Evolutionary conservation across 179 eudicot genomes (phyloP), one percentile per base, ranked within the genome.

Genomic region (Beta corolliflora): DNA sequence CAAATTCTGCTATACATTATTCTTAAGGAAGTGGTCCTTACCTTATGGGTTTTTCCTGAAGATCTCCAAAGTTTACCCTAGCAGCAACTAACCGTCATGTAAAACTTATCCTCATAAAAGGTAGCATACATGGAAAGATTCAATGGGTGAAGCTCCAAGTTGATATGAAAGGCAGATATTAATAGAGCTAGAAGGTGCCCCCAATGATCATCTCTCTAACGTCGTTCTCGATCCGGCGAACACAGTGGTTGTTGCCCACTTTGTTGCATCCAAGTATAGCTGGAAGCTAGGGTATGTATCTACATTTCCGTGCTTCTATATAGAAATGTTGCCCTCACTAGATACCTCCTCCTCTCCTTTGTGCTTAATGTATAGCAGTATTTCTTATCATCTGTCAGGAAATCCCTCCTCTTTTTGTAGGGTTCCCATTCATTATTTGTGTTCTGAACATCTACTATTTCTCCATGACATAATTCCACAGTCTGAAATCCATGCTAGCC

Each of bases 71-170:
- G 81, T 94, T 94, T 0, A 97, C 91, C 79, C 98, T 86, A 18
- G 94, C 93, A 41, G 98, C 92, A 58, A 93, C 97, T n/a, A n/a
- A n/a, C n/a, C 84, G 91, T 91, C 77, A 94, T 55, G 86, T 92
- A 97, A 80, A 90, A 97, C 15, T 81, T 73, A 81, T 94, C 94
- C 85, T 97, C 99, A 70, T 67, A 97, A 83, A 94, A 97, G 0
- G 98, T 97, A 60, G 98, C 97, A 72, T 96, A 96, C 97, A 94
- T 93, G 2, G 99, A 31, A 96, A n/a, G n/a, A n/a, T n/a, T n/a
- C n/a, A n/a, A n/a, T n/a, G n/a, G n/a, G n/a, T n/a, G n/a, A n/a
- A n/a, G 89, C 89, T 96, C 99, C 18, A 96, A 0, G 99, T 90
- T 16, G 99, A 94, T 65, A 96, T 89, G 72, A 96, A 79, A 96